Percentiles rank a stretch among this genome's conserved stretches.
Evolutionary conservation across 352 stramenopile genomes (phyloP).

Genomic region (Phytopythium cucurbitacearum): DNA sequence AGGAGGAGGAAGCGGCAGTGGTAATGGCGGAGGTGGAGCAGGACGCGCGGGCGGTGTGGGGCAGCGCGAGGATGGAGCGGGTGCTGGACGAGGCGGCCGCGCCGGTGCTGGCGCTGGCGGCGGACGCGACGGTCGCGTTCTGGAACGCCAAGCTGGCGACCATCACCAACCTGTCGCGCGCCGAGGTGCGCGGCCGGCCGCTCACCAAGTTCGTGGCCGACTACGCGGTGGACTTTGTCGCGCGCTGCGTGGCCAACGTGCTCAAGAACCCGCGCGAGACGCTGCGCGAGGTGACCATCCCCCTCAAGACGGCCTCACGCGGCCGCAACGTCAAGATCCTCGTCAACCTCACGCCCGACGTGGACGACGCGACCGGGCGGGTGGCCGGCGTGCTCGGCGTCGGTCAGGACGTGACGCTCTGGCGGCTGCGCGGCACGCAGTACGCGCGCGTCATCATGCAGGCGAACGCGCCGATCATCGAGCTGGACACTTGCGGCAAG

Average conservation of each 20-base stretch:
- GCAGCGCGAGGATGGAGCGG: conserved; percentile 7
- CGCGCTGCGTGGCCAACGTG: conserved; percentile 11
- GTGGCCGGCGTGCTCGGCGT: conserved; percentile 28
- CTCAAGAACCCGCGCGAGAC: conserved; percentile 13
- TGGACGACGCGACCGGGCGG: conserved; percentile 19
- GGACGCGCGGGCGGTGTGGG: neutral
- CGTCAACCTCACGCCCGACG: conserved; percentile 56
- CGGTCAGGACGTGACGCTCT: conserved; percentile 51
- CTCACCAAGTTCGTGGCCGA: conserved; percentile 31
- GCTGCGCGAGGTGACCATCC: conserved; percentile 37
- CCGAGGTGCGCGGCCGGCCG: conserved; percentile 22
- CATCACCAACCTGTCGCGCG: conserved; percentile 25
- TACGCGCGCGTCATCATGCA: conserved; percentile 65
- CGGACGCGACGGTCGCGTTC: conserved; percentile 40
- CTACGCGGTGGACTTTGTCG: conserved; percentile 11
- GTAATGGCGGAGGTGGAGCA: too few species aligned
- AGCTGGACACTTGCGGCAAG: conserved; percentile 57
- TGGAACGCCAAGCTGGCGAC: conserved; percentile 62
- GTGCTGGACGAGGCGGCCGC: conserved; percentile 53
- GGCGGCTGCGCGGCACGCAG: conserved; percentile 35
- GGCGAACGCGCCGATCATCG: conserved; percentile 73
- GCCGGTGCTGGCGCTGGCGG: conserved; percentile 36
- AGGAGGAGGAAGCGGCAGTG: conserved; percentile 1
- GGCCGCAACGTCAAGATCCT: conserved; percentile 45
- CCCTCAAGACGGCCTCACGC: conserved; percentile 34